Base-by-base conservation (phyloP, 129 eudicot genomes). In the Helianthus tuberosus region DNA sequence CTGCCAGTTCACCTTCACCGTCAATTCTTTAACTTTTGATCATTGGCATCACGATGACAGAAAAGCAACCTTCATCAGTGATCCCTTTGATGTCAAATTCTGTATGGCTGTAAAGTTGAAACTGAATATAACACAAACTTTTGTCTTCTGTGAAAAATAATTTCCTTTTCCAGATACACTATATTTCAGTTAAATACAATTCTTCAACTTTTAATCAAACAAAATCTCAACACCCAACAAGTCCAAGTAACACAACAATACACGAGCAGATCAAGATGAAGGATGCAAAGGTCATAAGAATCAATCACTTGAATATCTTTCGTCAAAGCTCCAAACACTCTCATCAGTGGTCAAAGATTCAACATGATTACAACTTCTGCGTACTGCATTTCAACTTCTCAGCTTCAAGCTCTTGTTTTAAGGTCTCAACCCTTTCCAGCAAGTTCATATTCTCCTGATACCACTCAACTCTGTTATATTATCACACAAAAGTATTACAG, bases 321-420 rank as follows among this genome's bases (percentile, higher is more conserved):
- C 32, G 47, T 66, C 59, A 53, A 66, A n/a, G 5, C 32, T 13
- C 11, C 3, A 65, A 51, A 64, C 25, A 3, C 46, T 63, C 55
- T 23, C 58, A 23, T 39, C 68, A 43, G 6, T 13, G 2, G 13
- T 51, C 32, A 16, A 16, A 27, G 8, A 59, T 11, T n/a, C 64
- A 43, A 64, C 6, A 62, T 57, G n/a, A 12, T 57, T 84, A 84
- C 5, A 64, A 15, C 52, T 75, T 82, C 48, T 62, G 90, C 87
- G 74, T 78, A 44, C 84, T 86, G 84, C 98, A 93, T 72, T 84
- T 93, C 49, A 86, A 62, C 81, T 84, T 93, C 89, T 84, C 90
- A 3, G 87, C 66, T 84, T 93, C 96, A 75, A 93, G 98, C 71
- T 93, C 96, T 82, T 79, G 92, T 64, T 88, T 93, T 69, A 93